Evolutionary conservation across 257 asterid genomes (phyloP), one percentile per base, ranked within the genome.

Genomic region (Euphrasia confusa): DNA sequence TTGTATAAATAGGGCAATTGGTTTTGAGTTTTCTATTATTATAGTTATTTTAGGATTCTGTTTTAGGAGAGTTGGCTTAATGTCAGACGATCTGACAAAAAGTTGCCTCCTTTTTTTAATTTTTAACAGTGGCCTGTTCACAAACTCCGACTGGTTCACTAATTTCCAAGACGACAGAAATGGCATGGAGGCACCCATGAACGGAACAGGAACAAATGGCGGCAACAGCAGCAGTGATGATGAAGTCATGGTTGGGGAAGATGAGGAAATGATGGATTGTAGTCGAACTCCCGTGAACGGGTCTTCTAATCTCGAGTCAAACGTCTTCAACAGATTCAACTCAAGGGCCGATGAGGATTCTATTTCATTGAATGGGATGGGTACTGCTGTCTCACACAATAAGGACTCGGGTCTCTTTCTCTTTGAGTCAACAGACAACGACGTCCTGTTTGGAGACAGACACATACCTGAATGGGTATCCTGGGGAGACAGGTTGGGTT

Each of bases 141-240:
- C 99, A 70, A 93, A 93, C 77, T 89, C 97, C 72, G 89, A 93
- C 80, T 93, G 99, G 99, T 93, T 93, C 78, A 94, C 96, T 21
- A 21, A 21, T 10, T 93, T 89, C 78, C 95, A 89, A 87, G 97
- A 89, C 11, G 97, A 85, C 65, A 71, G 78, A 71, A 71, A 57
- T 49, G 86, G 79, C 60, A 74, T 68, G 40, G 84, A 79, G 67
- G 78, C 74, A 44, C 73, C 84, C 18, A 76, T 76, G 78, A 79
- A 79, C 35, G 85, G 80, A 66, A 64, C 70, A 35, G 40, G 10
- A 33, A 72, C 85, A 54, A 84, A 80, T 59, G 75, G 87, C 60
- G 87, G 88, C 28, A 85, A 69, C 77, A 80, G 78, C 76, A 77
- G 90, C 65, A 80, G 88, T 65, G 99, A 92, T 58, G 97, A 86